Percentiles rank a stretch among this genome's conserved stretches.
phyloP scores from a whole-genome alignment of 306 rosid species.

The Prunus persica region DNA sequence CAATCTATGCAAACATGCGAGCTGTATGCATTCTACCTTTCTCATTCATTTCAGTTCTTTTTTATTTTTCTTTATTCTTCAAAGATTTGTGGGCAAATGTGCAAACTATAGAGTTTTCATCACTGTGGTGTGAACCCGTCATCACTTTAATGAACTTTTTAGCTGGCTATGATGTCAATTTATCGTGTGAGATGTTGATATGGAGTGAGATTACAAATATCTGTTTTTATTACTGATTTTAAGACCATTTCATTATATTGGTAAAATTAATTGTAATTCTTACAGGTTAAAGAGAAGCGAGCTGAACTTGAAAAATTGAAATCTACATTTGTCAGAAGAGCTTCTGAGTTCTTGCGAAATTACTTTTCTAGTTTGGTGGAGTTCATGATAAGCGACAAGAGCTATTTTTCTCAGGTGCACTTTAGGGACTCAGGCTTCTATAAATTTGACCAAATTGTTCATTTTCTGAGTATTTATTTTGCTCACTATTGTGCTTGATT shows the following conservation, averaged over 20 bases:
- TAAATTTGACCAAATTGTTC: slow-evolving; percentile 6
- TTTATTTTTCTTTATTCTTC: slow-evolving; percentile 2
- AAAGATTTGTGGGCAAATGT: not conserved
- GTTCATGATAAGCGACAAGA: slow-evolving; percentile 83
- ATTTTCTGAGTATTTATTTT: slow-evolving; percentile 9
- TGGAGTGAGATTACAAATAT: not conserved
- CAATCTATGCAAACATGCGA: slow-evolving; percentile 70
- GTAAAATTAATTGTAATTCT: slow-evolving; percentile 27
- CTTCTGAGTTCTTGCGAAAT: slow-evolving; percentile 67
- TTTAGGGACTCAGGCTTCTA: not conserved
- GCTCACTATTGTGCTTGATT: slow-evolving; percentile 32
- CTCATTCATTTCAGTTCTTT: not conserved
- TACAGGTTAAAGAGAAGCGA: slow-evolving; percentile 86
- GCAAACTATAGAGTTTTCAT: not conserved
- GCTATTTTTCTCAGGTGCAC: slow-evolving; percentile 89
- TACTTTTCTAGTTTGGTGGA: slow-evolving; percentile 87
- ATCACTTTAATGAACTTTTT: not conserved
- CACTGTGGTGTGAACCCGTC: not conserved
- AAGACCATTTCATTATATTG: not conserved
- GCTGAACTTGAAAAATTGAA: slow-evolving; percentile 85
- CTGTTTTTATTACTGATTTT: not conserved
- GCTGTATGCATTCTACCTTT: slow-evolving; percentile 60
- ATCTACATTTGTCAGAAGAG: slow-evolving; percentile 74
- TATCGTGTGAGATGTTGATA: not conserved
- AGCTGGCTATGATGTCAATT: not conserved